Conservation (phyloP, 176 grass and related monocot species). For the Bolboschoenus planiculmis region DNA sequence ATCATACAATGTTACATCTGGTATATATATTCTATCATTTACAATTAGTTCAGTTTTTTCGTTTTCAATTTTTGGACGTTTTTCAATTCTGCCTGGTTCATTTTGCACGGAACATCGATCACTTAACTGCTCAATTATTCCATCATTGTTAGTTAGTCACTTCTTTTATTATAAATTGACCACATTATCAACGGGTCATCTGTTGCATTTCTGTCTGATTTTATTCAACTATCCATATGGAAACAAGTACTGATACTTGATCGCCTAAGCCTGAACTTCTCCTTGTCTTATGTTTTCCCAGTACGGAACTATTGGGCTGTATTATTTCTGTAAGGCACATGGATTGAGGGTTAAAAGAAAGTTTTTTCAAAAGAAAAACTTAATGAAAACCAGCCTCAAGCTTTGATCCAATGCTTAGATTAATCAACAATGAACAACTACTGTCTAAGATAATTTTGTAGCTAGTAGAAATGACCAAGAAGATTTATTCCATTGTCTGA, state of each 20-base stretch:
- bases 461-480: background rate
- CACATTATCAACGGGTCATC: background rate
- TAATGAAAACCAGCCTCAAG: background rate
- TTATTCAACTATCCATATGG: background rate
- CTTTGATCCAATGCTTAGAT: background rate
- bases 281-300: background rate
- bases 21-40: background rate
- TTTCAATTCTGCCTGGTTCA: background rate
- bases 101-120: background rate
- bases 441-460: background rate
- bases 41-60: background rate
- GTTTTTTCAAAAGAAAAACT: background rate
- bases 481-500: background rate
- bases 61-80: background rate
- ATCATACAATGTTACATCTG: background rate
- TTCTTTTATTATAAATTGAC: background rate
- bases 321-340: background rate
- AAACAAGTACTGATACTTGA: background rate
- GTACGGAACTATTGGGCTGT: background rate
- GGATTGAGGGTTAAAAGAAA: background rate
- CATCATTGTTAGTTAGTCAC: background rate
- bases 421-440: background rate
- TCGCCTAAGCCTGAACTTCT: background rate
- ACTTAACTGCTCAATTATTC: background rate
- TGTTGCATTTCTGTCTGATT: background rate